Conservation (phyloP, 2,329 filamentous ascomycete genomes). For the Lasiodiplodia gonubiensis region DNA sequence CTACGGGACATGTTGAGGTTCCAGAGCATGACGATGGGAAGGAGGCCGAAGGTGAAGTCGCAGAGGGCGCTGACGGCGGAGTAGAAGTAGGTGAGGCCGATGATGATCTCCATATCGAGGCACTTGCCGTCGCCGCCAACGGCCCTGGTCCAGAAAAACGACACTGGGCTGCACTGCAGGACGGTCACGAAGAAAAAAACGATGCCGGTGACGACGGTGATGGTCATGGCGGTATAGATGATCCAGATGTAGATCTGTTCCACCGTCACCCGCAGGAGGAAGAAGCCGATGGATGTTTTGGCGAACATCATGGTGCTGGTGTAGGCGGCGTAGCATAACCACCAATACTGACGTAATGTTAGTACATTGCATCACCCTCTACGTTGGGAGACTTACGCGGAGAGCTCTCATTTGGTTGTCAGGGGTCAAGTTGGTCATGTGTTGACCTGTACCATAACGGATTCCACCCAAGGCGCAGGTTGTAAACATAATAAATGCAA, state of each 20-base stretch:
- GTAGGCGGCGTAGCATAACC: slow-evolving; percentile 27
- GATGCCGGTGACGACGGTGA: slow-evolving; percentile 45
- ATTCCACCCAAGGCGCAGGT: slow-evolving; percentile 32
- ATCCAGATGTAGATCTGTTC: slow-evolving; percentile 35
- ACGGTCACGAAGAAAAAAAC: slow-evolving; percentile 55
- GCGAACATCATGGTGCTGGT: slow-evolving; percentile 23
- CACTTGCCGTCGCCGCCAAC: slow-evolving; percentile 49
- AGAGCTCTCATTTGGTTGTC: slow-evolving; percentile 36
- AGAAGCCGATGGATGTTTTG: slow-evolving; percentile 10
- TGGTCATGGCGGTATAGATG: slow-evolving; percentile 45
- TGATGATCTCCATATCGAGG: slow-evolving; percentile 48
- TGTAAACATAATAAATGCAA: slow-evolving; percentile 32
- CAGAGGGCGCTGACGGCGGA: slow-evolving; percentile 53
- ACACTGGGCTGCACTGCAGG: slow-evolving; percentile 57
- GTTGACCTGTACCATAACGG: slow-evolving; percentile 21
- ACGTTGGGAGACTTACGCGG: slow-evolving; percentile 25
- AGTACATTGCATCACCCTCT: not conserved
- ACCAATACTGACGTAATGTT: slow-evolving; percentile 12
- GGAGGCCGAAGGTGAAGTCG: slow-evolving; percentile 57
- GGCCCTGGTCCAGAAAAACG: slow-evolving; percentile 57
- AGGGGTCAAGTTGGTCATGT: slow-evolving; percentile 34
- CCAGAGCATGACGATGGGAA: slow-evolving; percentile 60
- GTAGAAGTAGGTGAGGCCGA: slow-evolving; percentile 53
- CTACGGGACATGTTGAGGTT: slow-evolving; percentile 55
- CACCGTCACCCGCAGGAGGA: slow-evolving; percentile 14